phyloP scores from a whole-genome alignment of 2,329 filamentous ascomycete genomes.

The Phoma sp. region DNA sequence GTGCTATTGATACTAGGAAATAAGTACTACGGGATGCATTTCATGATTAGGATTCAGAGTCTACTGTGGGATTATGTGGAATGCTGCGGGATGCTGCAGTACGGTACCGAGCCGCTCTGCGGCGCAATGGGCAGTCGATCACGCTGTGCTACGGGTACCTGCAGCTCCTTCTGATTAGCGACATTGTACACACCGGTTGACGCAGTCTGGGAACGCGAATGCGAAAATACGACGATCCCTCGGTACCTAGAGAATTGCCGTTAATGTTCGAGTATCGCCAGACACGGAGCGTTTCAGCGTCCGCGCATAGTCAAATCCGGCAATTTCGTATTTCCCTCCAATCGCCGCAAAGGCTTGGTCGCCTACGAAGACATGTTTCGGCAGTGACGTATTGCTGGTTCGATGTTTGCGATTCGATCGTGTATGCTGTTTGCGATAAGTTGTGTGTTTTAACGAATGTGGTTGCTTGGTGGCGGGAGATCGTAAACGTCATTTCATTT shows the following conservation, averaged over 20 bases:
- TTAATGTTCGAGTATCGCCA: constrained; percentile 1
- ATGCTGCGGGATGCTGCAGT: too few relatives aligned
- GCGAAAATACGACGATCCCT: too few relatives aligned
- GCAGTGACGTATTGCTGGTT: not conserved
- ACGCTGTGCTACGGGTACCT: too few relatives aligned
- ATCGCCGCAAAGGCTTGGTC: not conserved
- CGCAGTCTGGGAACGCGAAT: too few relatives aligned
- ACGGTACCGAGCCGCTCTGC: too few relatives aligned
- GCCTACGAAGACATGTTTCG: not conserved
- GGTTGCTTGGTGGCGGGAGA: not conserved
- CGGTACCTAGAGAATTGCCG: not conserved
- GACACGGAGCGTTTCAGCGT: constrained; percentile 10
- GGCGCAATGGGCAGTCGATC: too few relatives aligned
- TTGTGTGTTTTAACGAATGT: not conserved
- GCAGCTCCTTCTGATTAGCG: too few relatives aligned
- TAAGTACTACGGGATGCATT: too few relatives aligned
- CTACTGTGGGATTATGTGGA: too few relatives aligned
- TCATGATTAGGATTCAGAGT: too few relatives aligned
- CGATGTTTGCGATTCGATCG: not conserved
- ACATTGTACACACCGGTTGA: too few relatives aligned
- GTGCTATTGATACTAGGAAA: too few relatives aligned
- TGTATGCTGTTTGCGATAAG: not conserved
- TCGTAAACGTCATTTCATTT: not conserved
- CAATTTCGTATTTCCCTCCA: not conserved
- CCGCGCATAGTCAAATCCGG: not conserved